Conservation (phyloP, 1,284 basidiomycete genomes). For the Leucoagaricus sp. region DNA sequence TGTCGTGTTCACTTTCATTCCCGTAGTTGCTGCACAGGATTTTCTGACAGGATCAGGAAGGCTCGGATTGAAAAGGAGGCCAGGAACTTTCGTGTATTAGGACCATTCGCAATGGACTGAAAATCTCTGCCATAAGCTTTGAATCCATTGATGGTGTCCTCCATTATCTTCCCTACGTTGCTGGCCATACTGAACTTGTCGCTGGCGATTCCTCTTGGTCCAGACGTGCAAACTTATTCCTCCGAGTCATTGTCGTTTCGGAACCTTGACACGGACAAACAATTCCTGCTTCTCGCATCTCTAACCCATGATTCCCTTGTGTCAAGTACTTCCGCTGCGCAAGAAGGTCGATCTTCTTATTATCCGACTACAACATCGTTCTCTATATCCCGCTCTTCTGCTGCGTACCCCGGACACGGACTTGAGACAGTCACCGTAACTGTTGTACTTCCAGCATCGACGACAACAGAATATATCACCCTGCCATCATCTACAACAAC, state of each 20-base stretch:
- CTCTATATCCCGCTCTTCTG: not conserved
- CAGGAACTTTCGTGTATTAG: too few relatives aligned
- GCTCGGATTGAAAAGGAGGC: too few relatives aligned
- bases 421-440: not conserved
- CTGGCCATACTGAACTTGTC: not conserved
- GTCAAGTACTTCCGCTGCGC: not conserved
- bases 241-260: not conserved
- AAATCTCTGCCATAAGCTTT: too few relatives aligned
- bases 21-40: too few relatives aligned
- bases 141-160: not conserved
- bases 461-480: not conserved
- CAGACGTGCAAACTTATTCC: not conserved
- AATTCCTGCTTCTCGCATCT: not conserved
- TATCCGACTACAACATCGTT: not conserved
- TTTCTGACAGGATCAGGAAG: too few relatives aligned
- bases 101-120: too few relatives aligned
- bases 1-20: too few relatives aligned
- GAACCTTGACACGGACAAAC: not conserved
- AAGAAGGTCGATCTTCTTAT: not conserved
- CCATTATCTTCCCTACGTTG: not conserved
- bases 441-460: not conserved
- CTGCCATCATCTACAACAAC: not conserved
- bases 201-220: slow-evolving; percentile 5
- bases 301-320: not conserved
- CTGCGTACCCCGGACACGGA: not conserved